Evolutionary conservation across 345 rosid genomes (phyloP), one percentile per base, ranked within the genome.

Genomic region (Camelina sativa): DNA sequence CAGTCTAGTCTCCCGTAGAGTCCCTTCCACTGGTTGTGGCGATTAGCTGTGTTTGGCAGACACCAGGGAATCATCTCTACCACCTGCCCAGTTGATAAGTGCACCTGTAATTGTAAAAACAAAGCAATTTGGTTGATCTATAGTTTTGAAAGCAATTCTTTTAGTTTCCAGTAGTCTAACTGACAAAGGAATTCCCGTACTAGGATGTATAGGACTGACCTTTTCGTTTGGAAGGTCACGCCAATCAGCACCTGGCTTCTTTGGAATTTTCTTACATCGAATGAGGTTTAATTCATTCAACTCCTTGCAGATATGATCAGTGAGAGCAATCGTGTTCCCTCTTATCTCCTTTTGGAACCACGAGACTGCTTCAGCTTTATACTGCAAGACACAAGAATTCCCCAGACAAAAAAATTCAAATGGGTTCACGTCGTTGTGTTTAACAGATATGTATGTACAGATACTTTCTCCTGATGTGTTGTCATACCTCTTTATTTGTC

Each of bases 171-270:
- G n/a, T 22, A 12, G 58, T 53, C 16, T 1, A 53, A 11, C n/a
- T 11, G 32, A 52, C 57, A 52, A 4, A 1, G 57, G 15, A 20
- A 54, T 17, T 30, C 15, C 15, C 0, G 1, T 3, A 13, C 20
- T 17, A 16, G 16, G 52, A 52, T 30, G 53, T 43, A 11, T 58
- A 62, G 25, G 43, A 76, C 19, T 69, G 72, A 91, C 96, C 92
- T 86, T 86, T 73, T 87, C 94, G 1, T 85, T 80, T 0, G 86
- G 92, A 12, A 93, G 91, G 54, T 86, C 85, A 58, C 86, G 97
- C 97, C 98, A 94, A 80, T 94, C 97, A 52, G 96, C 83, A 79
- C 96, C 98, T 16, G 98, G 96, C 7, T 82, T 85, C 80, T 84
- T 93, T 47, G 95, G 97, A 58, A 93, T 89, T 40, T 35, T 83